Base-by-base conservation (phyloP, 164 flowering plant genomes). In the Aristolochia contorta region DNA sequence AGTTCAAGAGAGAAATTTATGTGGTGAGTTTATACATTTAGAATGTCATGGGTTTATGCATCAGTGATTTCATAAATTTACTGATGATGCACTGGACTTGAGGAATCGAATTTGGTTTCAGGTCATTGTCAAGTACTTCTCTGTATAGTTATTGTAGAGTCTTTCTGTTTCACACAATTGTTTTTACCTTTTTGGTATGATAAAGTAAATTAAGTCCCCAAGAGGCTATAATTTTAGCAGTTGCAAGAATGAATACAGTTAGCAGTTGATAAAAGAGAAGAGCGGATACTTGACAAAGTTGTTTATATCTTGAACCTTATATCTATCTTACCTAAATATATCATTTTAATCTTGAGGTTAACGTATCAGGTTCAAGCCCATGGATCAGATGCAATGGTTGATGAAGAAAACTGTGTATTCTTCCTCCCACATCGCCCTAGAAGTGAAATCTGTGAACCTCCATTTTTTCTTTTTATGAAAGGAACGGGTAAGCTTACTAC, bases 311-410 rank as follows among this genome's bases (percentile, higher is more conserved):
- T n/a, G n/a, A n/a, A n/a, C n/a, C 43, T 37, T 37, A 37, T 37
- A 37, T 37, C 43, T 37, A 37, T 37, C 43, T 37, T 37, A 37
- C 12, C 43, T 10, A 10, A 37, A 37, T 37, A 37, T 7, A 37
- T 37, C 43, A 4, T 37, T 37, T 8, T 3, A 37, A 37, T 37
- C 43, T 23, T 15, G 18, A 22, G 5, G 9, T 66, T 25, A 46
- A 23, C 37, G 9, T 54, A n/a, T 14, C 74, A 91, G 98, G 87
- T 91, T 67, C 96, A 92, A 75, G 95, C 98, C 37, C 98, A 92
- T 74, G 98, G 98, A 57, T 84, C 93, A 21, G 98, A 92, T 79
- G 98, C 88, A 58, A 92, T 92, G 96, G 95, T 92, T 57, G 98
- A 92, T 47, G 96, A 87, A 73, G 96, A 89, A 14, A 85, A 85